Evolutionary conservation across 306 rosid genomes (phyloP).

Genomic region (Oemleria cerasiformis): DNA sequence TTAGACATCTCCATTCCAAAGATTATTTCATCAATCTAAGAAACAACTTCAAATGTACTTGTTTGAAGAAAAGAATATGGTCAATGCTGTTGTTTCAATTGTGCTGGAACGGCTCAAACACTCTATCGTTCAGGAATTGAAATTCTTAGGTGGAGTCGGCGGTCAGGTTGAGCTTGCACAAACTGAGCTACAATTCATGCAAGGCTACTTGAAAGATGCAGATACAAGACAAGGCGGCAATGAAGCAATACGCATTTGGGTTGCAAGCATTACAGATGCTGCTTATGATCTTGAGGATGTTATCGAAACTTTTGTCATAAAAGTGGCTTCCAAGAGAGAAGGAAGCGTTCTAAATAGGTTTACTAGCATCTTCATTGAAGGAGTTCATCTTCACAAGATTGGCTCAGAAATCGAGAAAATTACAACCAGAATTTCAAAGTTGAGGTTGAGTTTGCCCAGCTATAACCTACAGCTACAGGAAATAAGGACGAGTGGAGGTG

Average conservation of each 20-base stretch:
- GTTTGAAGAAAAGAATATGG: background rate
- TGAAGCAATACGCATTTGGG: slow-evolving; percentile 12
- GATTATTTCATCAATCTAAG: slow-evolving; percentile 23
- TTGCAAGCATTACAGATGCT: background rate
- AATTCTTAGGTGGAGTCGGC: background rate
- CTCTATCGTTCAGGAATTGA: background rate
- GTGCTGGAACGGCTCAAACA: background rate
- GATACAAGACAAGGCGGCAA: background rate
- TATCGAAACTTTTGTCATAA: slow-evolving; percentile 28
- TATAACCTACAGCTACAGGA: slow-evolving; percentile 36
- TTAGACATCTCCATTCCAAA: too few species aligned
- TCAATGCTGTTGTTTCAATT: background rate
- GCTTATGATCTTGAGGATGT: slow-evolving; percentile 38
- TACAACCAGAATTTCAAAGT: slow-evolving; percentile 26
- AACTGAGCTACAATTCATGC: background rate
- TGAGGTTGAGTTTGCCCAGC: slow-evolving; percentile 33
- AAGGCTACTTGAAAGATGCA: background rate
- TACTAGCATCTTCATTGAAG: slow-evolving; percentile 11
- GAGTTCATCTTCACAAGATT: slow-evolving; percentile 15
- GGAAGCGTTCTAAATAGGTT: slow-evolving; percentile 18
- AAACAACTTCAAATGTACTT: background rate
- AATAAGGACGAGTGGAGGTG: slow-evolving; percentile 6
- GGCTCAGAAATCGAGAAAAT: slow-evolving; percentile 27
- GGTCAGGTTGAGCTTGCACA: background rate
- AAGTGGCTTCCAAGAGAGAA: background rate